phyloP scores from a whole-genome alignment of 768 basidiomycete species.

The Favolaschia claudopus region DNA sequence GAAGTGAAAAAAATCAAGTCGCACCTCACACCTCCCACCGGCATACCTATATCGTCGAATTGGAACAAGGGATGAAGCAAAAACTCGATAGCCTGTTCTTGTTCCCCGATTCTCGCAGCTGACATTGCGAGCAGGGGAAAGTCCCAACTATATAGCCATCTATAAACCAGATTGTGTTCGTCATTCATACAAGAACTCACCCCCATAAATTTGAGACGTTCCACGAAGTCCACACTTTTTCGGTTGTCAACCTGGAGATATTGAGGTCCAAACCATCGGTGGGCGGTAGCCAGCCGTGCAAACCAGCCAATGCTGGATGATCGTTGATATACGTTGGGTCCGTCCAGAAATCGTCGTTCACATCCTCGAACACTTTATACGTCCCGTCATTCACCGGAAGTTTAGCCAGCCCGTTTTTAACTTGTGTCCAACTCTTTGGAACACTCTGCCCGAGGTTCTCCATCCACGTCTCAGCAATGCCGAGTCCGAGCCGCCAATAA shows the following conservation, averaged over 20 bases:
- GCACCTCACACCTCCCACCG: slow-evolving; percentile 55
- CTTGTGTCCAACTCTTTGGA: slow-evolving; percentile 51
- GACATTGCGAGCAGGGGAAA: slow-evolving; percentile 72
- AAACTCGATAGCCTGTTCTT: slow-evolving; percentile 60
- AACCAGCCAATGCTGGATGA: slow-evolving; percentile 63
- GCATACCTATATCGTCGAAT: slow-evolving; percentile 70
- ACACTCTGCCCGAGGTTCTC: slow-evolving; percentile 46
- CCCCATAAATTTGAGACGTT: slow-evolving; percentile 63
- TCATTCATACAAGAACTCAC: slow-evolving; percentile 36
- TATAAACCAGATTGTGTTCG: background rate
- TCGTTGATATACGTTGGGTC: slow-evolving; percentile 59
- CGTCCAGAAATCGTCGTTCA: slow-evolving; percentile 59
- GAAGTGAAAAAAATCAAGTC: background rate
- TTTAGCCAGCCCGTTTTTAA: slow-evolving; percentile 55
- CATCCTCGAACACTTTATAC: slow-evolving; percentile 65
- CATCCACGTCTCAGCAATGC: slow-evolving; percentile 59
- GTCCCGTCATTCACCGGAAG: slow-evolving; percentile 58
- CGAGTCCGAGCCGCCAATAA: slow-evolving; percentile 63
- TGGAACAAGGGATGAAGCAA: slow-evolving; percentile 60
- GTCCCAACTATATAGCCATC: slow-evolving; percentile 55
- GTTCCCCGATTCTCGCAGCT: slow-evolving; percentile 59
- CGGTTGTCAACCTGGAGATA: slow-evolving; percentile 56
- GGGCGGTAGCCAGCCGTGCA: slow-evolving; percentile 65
- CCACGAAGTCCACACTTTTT: slow-evolving; percentile 63
- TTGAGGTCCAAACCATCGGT: slow-evolving; percentile 54